These are phyloP conservation scores for Penstemon davidsonii DNA, from an alignment of 257 asterid genomes.

Conservation along the genomic window DNA sequence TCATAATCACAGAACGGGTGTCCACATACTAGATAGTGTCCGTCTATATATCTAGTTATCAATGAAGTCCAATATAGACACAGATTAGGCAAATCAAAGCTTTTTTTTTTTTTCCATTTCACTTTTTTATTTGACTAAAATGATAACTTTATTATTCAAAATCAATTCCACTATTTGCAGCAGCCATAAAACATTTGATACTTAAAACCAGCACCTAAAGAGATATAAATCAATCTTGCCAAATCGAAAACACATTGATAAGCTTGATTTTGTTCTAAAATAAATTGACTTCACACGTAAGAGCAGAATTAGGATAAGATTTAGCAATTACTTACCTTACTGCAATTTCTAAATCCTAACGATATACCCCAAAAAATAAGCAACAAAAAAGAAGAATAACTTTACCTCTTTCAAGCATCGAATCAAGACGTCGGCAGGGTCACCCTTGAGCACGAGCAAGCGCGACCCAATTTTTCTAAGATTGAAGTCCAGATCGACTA, in stretches of 20 bases:
- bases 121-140: background rate
- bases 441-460: slow-evolving; percentile 84
- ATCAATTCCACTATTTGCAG: background rate
- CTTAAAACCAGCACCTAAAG: background rate
- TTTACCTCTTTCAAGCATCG: slow-evolving; percentile 79
- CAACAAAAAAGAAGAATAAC: background rate
- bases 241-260: background rate
- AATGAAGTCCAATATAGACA: background rate
- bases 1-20: background rate
- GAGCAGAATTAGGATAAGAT: too few relatives aligned
- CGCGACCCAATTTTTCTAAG: slow-evolving; percentile 75
- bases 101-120: slow-evolving; percentile 23
- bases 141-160: background rate
- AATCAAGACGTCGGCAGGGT: slow-evolving; percentile 64
- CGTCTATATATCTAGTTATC: background rate
- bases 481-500: slow-evolving; percentile 69
- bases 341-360: too few relatives aligned
- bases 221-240: background rate
- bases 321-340: too few relatives aligned
- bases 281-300: too few relatives aligned
- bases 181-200: background rate
- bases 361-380: background rate
- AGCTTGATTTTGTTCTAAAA: too few relatives aligned
- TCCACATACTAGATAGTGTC: background rate
- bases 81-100: too few relatives aligned